A percentile compares a stretch with the other conserved stretches of the same genome.
These are phyloP conservation scores for Arxiozyma telluris DNA, from an alignment of 1,139 yeast genomes.

Conservation along the genomic window DNA sequence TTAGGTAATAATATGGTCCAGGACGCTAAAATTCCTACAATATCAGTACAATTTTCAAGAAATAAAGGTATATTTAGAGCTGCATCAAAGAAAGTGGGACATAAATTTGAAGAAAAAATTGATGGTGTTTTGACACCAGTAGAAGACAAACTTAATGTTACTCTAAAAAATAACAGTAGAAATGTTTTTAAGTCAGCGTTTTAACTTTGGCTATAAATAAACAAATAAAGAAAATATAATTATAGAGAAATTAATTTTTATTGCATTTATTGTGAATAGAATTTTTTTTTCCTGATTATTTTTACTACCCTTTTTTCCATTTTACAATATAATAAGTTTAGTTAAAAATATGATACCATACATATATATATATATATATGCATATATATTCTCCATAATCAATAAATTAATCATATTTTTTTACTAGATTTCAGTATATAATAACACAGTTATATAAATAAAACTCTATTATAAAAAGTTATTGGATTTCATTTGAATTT, in stretches of 20 bases:
- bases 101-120: conserved; percentile 48
- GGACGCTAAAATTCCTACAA: not conserved
- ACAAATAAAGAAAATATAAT: not conserved
- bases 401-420: too few relatives aligned
- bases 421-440: too few relatives aligned
- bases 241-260: too few relatives aligned
- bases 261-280: not conserved
- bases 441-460: not conserved
- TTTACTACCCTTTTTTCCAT: too few relatives aligned
- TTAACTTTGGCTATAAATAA: conserved; percentile 34
- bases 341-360: not conserved
- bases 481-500: conserved; percentile 1
- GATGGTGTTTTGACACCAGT: conserved; percentile 50
- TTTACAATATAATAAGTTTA: too few relatives aligned
- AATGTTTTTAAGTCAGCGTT: conserved; percentile 45
- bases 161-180: conserved; percentile 42
- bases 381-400: too few relatives aligned
- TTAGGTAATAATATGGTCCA: not conserved
- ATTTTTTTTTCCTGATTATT: too few relatives aligned
- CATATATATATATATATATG: too few relatives aligned
- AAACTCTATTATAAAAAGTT: not conserved
- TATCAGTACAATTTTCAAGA: not conserved
- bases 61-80: conserved; percentile 25
- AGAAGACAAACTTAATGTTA: conserved; percentile 46
- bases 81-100: conserved; percentile 42